Evolutionary conservation across 129 eudicot genomes (phyloP).

Genomic region (Flaveria sonorensis): DNA sequence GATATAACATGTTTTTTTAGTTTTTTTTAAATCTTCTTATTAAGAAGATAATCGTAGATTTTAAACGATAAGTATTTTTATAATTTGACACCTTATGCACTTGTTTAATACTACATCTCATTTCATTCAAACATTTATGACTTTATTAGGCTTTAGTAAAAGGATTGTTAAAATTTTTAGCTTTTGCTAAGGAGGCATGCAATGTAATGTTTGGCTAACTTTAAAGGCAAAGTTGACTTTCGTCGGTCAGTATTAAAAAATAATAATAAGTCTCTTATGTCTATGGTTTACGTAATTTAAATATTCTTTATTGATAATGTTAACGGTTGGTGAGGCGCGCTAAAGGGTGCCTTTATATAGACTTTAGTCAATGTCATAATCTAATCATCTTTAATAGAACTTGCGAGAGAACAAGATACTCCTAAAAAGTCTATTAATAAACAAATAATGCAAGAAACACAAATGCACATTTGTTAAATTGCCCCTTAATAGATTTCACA

Average conservation of each 20-base stretch:
- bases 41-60: too few species aligned
- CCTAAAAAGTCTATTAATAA: neutral
- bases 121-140: neutral
- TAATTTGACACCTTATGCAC: too few species aligned
- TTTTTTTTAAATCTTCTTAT: too few species aligned
- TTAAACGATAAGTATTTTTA: too few species aligned
- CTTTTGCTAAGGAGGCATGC: neutral
- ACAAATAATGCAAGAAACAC: neutral
- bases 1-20: too few species aligned
- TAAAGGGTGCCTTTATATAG: neutral
- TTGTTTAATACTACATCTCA: too few species aligned
- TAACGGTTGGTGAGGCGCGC: neutral
- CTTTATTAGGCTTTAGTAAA: neutral
- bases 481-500: neutral
- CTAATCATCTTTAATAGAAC: neutral
- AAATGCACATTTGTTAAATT: neutral
- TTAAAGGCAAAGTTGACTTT: neutral
- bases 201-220: neutral
- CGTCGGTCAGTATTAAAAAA: neutral
- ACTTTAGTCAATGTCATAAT: neutral
- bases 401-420: neutral
- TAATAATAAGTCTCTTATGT: neutral
- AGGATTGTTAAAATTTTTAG: neutral
- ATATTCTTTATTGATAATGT: neutral
- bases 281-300: neutral